Percentiles rank a stretch among this genome's conserved stretches.
Conservation (phyloP, 345 rosid species). For the Abelmoschus esculentus region DNA sequence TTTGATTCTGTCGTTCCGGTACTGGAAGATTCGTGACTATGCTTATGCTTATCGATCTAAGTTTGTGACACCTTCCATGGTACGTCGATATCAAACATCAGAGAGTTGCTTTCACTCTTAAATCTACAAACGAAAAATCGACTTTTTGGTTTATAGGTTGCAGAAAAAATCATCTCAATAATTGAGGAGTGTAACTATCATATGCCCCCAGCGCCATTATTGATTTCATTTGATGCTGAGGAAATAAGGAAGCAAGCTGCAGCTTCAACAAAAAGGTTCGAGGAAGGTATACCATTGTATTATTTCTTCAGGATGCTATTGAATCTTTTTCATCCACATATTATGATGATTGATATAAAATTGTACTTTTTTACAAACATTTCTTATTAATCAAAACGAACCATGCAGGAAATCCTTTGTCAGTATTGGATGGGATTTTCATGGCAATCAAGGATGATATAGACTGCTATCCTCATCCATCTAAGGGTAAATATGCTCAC, state of each 20-base stretch:
- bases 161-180: slow-evolving; percentile 45
- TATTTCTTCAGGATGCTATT: not conserved
- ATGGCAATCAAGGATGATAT: slow-evolving; percentile 88
- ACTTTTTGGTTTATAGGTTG: slow-evolving; percentile 43
- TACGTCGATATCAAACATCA: slow-evolving; percentile 21
- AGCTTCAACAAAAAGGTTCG: slow-evolving; percentile 70
- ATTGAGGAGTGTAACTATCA: slow-evolving; percentile 49
- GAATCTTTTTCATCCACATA: not conserved
- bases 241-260: slow-evolving; percentile 72
- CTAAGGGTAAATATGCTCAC: slow-evolving; percentile 44
- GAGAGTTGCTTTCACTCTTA: not conserved
- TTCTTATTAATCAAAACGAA: not conserved
- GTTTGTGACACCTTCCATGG: slow-evolving; percentile 61
- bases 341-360: not conserved
- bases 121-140: not conserved
- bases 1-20: slow-evolving; percentile 37
- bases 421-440: slow-evolving; percentile 75
- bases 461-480: slow-evolving; percentile 63
- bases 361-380: not conserved
- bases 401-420: slow-evolving; percentile 62
- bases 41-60: slow-evolving; percentile 71
- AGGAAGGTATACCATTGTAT: slow-evolving; percentile 43
- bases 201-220: slow-evolving; percentile 52
- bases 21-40: slow-evolving; percentile 88
- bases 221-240: slow-evolving; percentile 51